Base-by-base conservation (phyloP, 495 filamentous ascomycete species). In the Trichodelitschia bisporula region DNA sequence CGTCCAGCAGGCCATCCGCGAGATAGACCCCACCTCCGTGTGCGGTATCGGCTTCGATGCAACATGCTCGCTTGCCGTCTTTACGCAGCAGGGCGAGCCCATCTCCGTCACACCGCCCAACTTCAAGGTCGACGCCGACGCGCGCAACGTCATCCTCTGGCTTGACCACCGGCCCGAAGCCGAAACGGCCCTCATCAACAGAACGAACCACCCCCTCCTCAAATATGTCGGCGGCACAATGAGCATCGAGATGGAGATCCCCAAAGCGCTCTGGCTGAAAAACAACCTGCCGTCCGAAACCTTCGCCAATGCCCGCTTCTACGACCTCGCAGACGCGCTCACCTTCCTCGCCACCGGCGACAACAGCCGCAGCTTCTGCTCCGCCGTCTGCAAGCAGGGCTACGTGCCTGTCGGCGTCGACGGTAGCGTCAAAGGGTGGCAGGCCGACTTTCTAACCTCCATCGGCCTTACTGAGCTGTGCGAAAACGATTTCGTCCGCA, bases 241-340 rank as follows among this genome's bases (percentile, higher is more conserved):
- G 86, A 89, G 77, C 42, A 76, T 90, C 39, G 86, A 97, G 57
- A 97, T 97, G 86, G 86, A 97, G 47, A 80, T 93, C 16, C 86
- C 86, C 15, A 97, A 97, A 46, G 78, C 92, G 1, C 58, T 95
- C 15, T 97, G 86, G 86, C 56, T 97, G 40, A 93, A 95, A 60
- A 86, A 89, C 45, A 61, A 93, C 51, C 93, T 97, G 86, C 77
- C 86, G n/a, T 58, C 69, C 30, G 77, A 86, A 33, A 56, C 84
- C 9, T 97, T 92, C 45, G 67, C 68, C 28, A 66, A 72, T 32
- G 92, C 83, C 65, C 91, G 89, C 45, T 97, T 97, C 46, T 97
- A 84, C 45, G 86, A 97, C 44, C 50, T 97, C 40, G 68, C 69
- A 0, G 86, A 97, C 51, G 86, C 75, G n/a, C 56, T 97, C 33